Conservation (phyloP, 2,329 filamentous ascomycete species). For the Diaporthe citrichinensis region DNA sequence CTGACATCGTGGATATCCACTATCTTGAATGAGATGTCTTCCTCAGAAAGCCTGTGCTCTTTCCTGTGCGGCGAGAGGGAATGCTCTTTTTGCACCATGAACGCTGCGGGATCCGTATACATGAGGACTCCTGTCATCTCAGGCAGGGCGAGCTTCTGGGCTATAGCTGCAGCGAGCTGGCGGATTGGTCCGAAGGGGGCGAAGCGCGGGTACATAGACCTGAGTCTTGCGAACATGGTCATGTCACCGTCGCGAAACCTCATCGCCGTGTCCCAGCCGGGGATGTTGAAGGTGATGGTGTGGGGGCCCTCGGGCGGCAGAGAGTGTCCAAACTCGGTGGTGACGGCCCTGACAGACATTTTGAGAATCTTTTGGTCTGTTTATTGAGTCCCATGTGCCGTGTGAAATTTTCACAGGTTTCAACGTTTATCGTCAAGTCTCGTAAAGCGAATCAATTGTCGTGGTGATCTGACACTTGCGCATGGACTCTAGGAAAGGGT, state of each 20-base stretch:
- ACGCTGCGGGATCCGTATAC: slow-evolving; percentile 49
- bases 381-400: no score
- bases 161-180: slow-evolving; percentile 55
- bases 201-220: slow-evolving; percentile 64
- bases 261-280: slow-evolving; percentile 58
- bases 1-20: slow-evolving; percentile 59
- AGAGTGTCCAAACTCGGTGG: slow-evolving; percentile 58
- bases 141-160: slow-evolving; percentile 49
- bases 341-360: slow-evolving; percentile 44
- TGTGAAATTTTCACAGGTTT: no score
- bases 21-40: slow-evolving; percentile 55
- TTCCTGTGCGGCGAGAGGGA: slow-evolving; percentile 53
- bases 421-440: no score
- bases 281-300: slow-evolving; percentile 61
- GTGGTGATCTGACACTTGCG: background rate
- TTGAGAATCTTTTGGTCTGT: background rate
- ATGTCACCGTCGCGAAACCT: slow-evolving; percentile 61
- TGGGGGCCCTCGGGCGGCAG: slow-evolving; percentile 62
- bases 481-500: background rate
- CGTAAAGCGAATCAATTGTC: no score
- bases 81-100: slow-evolving; percentile 48
- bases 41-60: slow-evolving; percentile 51
- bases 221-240: slow-evolving; percentile 51
- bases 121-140: slow-evolving; percentile 46
- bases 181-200: slow-evolving; percentile 55